Base-by-base conservation (phyloP, 495 filamentous ascomycete species). In the Xanthoparmelia taractica region DNA sequence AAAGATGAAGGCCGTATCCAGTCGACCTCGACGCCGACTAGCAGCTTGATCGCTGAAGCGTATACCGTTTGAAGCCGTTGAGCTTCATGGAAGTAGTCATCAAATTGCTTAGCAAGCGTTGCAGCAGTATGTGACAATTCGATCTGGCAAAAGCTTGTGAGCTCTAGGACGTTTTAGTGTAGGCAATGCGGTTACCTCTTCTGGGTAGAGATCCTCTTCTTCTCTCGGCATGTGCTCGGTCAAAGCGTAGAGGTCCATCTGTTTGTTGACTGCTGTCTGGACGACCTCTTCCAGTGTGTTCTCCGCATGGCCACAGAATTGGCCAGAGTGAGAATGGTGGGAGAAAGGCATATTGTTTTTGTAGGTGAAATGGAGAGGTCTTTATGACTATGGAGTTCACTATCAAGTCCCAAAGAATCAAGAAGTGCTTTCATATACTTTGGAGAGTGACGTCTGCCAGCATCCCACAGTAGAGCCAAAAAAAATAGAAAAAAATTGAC, bases 291-390 rank as follows among this genome's bases (percentile, higher is more conserved):
- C 93, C 29, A 97, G 83, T 20, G 83, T 80, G 74, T 93, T 82
- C 71, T 86, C 82, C 29, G 93, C 94, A 77, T 97, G 94, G 68
- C 87, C 82, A 77, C 95, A 98, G 82, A 97, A 97, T 75, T 97
- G 89, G 58, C 94, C 95, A 56, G 92, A 97, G 79, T 98, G 94
- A 72, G 90, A 94, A 76, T 98, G 95, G 76, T 97, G 94, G n/a
- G 94, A 92, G 79, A 94, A 96, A 13, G 94, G 92, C 94, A 98
- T 98, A 4, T 38, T 69, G 60, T n/a, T 38, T 38, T 37, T 47
- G 8, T 20, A 13, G 1, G 27, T 0, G 11, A 15, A 15, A 40
- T 15, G 12, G 12, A 40, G 13, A 40, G 38, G 12, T n/a, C n/a
- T n/a, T n/a, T n/a, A n/a, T n/a, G n/a, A n/a, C n/a, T n/a, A n/a